Evolutionary conservation across 2,329 filamentous ascomycete species (phyloP).

Genomic region (Cyanodermella asteris): DNA sequence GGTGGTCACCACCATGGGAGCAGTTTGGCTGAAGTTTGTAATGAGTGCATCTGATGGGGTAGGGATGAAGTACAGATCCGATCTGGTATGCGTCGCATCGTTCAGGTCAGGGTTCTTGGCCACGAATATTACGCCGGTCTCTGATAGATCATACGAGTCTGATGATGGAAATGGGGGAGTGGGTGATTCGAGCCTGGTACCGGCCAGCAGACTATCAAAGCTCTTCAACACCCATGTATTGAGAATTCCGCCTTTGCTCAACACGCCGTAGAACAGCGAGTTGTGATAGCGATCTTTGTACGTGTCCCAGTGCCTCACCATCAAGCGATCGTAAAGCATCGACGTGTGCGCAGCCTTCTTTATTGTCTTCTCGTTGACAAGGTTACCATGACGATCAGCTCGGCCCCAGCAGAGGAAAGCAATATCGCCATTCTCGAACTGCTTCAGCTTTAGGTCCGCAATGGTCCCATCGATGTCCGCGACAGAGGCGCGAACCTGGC

Average conservation of each 20-base stretch:
- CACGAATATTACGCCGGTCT: conserved; percentile 22
- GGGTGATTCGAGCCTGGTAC: conserved; percentile 21
- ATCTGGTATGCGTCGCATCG: conserved; percentile 24
- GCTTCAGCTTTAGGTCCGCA: conserved; percentile 23
- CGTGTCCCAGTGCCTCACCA: conserved; percentile 31
- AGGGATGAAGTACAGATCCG: conserved; percentile 23
- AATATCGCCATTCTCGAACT: conserved; percentile 19
- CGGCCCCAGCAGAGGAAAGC: conserved; percentile 25
- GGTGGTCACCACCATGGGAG: no score
- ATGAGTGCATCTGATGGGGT: conserved; percentile 18
- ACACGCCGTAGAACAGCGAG: conserved; percentile 26
- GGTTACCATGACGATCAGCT: conserved; percentile 23
- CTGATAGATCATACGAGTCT: conserved; percentile 24
- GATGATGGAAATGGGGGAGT: conserved; percentile 26
- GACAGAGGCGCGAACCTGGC: conserved; percentile 19
- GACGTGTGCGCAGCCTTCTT: conserved; percentile 24
- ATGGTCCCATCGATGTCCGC: conserved; percentile 25
- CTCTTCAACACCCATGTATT: conserved; percentile 17
- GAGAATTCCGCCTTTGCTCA: conserved; percentile 18
- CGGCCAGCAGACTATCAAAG: conserved; percentile 15
- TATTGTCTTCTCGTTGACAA: conserved; percentile 26
- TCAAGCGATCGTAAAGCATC: conserved; percentile 27
- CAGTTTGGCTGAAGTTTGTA: no score
- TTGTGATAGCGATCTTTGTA: conserved; percentile 27
- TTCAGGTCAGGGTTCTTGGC: conserved; percentile 23